Evolutionary conservation across 768 basidiomycete genomes (phyloP).

Genomic region (Lenzites betulinus): DNA sequence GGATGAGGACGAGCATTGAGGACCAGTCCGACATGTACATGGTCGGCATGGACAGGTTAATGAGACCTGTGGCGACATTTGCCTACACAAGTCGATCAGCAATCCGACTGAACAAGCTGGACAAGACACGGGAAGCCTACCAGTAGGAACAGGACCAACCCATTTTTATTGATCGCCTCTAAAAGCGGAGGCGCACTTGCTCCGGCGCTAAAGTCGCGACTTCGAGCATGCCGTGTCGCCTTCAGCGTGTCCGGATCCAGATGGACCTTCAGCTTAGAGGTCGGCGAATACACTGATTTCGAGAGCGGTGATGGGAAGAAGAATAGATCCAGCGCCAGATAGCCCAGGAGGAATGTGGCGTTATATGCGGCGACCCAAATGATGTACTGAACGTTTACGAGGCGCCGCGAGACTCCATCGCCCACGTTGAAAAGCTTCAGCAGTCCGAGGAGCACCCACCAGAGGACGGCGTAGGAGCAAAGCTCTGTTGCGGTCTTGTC

Average conservation of each 20-base stretch:
- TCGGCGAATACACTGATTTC: constrained; percentile 36
- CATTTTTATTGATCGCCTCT: constrained; percentile 82
- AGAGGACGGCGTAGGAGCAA: constrained; percentile 72
- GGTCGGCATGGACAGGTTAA: constrained; percentile 79
- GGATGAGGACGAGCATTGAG: constrained; percentile 62
- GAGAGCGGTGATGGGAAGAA: constrained; percentile 56
- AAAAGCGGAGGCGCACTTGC: constrained; percentile 53
- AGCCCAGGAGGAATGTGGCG: constrained; percentile 78
- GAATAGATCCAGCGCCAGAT: constrained; percentile 72
- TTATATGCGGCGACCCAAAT: constrained; percentile 92
- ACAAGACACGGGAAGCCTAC: constrained; percentile 46
- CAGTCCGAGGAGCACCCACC: constrained; percentile 66
- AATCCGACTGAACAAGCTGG: background rate
- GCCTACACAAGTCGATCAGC: constrained; percentile 50
- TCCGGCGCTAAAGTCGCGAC: constrained; percentile 30
- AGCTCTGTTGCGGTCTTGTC: constrained; percentile 78
- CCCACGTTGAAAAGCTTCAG: constrained; percentile 36
- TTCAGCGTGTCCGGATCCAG: constrained; percentile 28
- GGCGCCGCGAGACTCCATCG: constrained; percentile 54
- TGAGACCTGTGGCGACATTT: constrained; percentile 81
- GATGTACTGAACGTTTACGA: constrained; percentile 85
- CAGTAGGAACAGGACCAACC: constrained; percentile 75
- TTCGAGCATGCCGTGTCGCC: constrained; percentile 27
- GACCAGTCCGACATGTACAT: constrained; percentile 67
- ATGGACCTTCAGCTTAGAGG: constrained; percentile 38